These are phyloP conservation scores for Trapa incisa DNA, from an alignment of 345 rosid species.

Conservation along the genomic window DNA sequence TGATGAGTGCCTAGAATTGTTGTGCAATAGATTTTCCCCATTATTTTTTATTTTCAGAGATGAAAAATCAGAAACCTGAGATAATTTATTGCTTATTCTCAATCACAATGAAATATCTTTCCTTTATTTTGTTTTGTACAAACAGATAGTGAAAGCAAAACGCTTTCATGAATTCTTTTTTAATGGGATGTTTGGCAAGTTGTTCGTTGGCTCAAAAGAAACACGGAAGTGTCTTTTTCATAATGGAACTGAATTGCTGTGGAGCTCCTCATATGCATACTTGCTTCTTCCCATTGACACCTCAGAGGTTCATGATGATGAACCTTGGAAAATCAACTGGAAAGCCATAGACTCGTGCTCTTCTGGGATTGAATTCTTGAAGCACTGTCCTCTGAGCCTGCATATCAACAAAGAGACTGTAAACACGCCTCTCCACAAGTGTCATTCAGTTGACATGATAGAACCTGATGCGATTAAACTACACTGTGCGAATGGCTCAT, in stretches of 20 bases:
- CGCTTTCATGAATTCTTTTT: constrained; percentile 70
- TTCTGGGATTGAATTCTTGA: constrained; percentile 39
- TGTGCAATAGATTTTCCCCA: no score
- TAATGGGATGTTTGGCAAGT: constrained; percentile 67
- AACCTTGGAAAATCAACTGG: constrained; percentile 49
- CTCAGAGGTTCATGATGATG: constrained; percentile 14
- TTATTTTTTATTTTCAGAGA: no score
- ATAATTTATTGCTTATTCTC: no score
- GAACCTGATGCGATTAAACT: constrained; percentile 22
- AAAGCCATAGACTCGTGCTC: constrained; percentile 37
- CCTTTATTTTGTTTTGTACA: constrained; percentile 8
- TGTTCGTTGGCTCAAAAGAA: constrained; percentile 41
- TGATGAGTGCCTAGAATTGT: no score
- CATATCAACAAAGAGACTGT: constrained; percentile 13
- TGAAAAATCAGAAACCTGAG: no score
- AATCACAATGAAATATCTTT: not conserved
- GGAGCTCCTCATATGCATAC: constrained; percentile 64
- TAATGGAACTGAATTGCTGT: constrained; percentile 37
- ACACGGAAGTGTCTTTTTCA: constrained; percentile 50
- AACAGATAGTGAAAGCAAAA: constrained; percentile 60
- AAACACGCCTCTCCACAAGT: constrained; percentile 7
- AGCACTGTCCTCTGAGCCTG: constrained; percentile 18
- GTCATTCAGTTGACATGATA: constrained; percentile 14
- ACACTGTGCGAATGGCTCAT: constrained; percentile 41
- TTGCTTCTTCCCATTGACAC: constrained; percentile 62